These are phyloP conservation scores for Phytophthora hybrid DNA, from an alignment of 352 stramenopile genomes.

Conservation along the genomic window DNA sequence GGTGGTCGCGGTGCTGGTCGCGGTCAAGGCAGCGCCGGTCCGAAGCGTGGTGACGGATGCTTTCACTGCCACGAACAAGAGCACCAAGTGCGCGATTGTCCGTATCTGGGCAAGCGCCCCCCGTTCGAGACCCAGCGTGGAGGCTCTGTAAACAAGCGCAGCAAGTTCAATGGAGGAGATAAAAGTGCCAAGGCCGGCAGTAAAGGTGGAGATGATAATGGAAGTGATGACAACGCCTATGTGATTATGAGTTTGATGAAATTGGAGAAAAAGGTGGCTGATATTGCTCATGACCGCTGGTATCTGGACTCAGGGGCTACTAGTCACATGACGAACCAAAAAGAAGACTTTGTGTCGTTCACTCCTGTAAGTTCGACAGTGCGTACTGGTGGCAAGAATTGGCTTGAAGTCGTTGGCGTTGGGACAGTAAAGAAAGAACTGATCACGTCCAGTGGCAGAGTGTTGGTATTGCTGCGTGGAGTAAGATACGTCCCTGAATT, in stretches of 20 bases:
- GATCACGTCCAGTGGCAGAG: neutral
- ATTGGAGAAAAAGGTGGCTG: neutral
- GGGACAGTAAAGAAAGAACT: slow-evolving; percentile 11
- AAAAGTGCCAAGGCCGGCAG: no score
- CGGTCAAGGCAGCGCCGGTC: no score
- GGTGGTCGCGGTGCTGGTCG: no score
- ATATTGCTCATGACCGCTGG: slow-evolving; percentile 3
- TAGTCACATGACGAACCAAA: slow-evolving; percentile 15
- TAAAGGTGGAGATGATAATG: neutral
- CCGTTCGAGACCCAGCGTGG: neutral
- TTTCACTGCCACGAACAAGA: slow-evolving; percentile 8
- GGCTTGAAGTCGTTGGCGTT: slow-evolving; percentile 1
- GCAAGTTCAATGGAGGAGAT: no score
- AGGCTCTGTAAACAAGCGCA: neutral
- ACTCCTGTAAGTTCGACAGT: slow-evolving; percentile 4
- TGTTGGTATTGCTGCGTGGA: neutral
- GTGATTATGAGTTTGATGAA: slow-evolving; percentile 3
- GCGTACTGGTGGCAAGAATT: slow-evolving; percentile 13
- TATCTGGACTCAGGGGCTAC: slow-evolving; percentile 20
- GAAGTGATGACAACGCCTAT: slow-evolving; percentile 1
- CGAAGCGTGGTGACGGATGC: slow-evolving; percentile 8
- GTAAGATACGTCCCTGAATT: slow-evolving; percentile 5
- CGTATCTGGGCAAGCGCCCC: slow-evolving; percentile 5
- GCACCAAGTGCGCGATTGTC: slow-evolving; percentile 11
- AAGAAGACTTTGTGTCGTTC: slow-evolving; percentile 12